A percentile compares a stretch with the other conserved stretches of the same genome.
These are phyloP conservation scores for Grosmannia penicillata DNA, from an alignment of 2,329 filamentous ascomycete genomes.

Conservation along the genomic window DNA sequence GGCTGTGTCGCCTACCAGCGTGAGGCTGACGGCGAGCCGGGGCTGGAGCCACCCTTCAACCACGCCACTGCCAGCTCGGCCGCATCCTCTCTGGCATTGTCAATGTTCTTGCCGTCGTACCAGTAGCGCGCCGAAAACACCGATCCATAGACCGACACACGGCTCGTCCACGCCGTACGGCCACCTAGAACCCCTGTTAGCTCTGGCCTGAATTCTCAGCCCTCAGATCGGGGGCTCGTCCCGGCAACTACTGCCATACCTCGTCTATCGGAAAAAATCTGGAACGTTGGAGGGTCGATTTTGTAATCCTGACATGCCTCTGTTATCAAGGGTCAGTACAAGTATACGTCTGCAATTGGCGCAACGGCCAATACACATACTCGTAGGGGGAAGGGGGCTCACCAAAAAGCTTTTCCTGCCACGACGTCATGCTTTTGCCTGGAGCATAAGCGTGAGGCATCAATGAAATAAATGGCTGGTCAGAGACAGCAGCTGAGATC, in stretches of 20 bases:
- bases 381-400: constrained; percentile 1
- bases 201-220: background rate
- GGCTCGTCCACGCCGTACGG: constrained; percentile 80
- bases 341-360: background rate
- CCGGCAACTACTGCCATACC: constrained; percentile 13
- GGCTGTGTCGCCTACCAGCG: constrained; percentile 10
- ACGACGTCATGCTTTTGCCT: constrained; percentile 13
- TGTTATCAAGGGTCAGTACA: constrained; percentile 6
- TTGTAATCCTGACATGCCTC: constrained; percentile 17
- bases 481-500: too few relatives aligned
- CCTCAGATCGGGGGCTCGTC: too few relatives aligned
- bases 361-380: too few relatives aligned
- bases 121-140: constrained; percentile 64
- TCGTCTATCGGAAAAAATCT: constrained; percentile 19
- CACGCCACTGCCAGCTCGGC: constrained; percentile 62
- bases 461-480: too few relatives aligned
- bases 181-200: constrained; percentile 42
- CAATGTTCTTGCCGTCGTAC: constrained; percentile 80
- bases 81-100: constrained; percentile 85
- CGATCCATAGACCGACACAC: constrained; percentile 54
- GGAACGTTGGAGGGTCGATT: constrained; percentile 16
- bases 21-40: constrained; percentile 25
- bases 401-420: constrained; percentile 20
- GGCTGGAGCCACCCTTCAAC: constrained; percentile 26
- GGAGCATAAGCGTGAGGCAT: too few relatives aligned